Conservation (phyloP, 495 filamentous ascomycete genomes). For the Hypoxylon crocopeplum region DNA sequence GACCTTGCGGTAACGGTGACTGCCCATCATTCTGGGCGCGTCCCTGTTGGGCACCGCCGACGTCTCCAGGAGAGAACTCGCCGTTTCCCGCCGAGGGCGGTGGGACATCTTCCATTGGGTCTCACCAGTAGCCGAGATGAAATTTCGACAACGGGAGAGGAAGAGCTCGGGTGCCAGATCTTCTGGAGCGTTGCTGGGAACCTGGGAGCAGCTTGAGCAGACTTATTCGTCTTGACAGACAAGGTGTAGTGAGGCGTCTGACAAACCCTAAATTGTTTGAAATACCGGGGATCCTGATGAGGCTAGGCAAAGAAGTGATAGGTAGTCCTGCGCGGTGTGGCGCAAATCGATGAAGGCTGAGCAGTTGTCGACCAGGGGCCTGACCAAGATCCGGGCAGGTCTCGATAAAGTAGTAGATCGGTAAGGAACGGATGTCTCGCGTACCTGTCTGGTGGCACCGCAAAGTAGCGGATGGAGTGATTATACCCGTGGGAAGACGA, state of each 20-base stretch:
- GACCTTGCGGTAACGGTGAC: slow-evolving; percentile 27
- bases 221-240: slow-evolving; percentile 22
- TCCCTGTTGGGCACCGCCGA: slow-evolving; percentile 27
- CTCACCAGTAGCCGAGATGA: slow-evolving; percentile 22
- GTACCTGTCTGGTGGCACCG: slow-evolving; percentile 37
- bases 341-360: slow-evolving; percentile 36
- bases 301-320: slow-evolving; percentile 29
- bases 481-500: slow-evolving; percentile 24
- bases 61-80: slow-evolving; percentile 43
- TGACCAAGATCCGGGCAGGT: slow-evolving; percentile 26
- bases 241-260: slow-evolving; percentile 32
- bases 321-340: slow-evolving; percentile 34
- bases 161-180: slow-evolving; percentile 22
- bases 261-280: slow-evolving; percentile 33
- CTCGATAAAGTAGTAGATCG: slow-evolving; percentile 31
- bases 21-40: slow-evolving; percentile 28
- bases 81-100: slow-evolving; percentile 40
- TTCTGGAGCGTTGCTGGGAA: slow-evolving; percentile 15
- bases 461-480: slow-evolving; percentile 20
- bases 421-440: slow-evolving; percentile 28
- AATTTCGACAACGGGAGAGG: slow-evolving; percentile 22
- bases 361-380: slow-evolving; percentile 26
- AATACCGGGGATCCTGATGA: slow-evolving; percentile 18
- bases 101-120: slow-evolving; percentile 51
- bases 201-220: slow-evolving; percentile 22